Percentiles rank a stretch among this genome's conserved stretches.
These are phyloP conservation scores for Centaurea solstitialis DNA, from an alignment of 129 eudicot genomes.

Conservation along the genomic window DNA sequence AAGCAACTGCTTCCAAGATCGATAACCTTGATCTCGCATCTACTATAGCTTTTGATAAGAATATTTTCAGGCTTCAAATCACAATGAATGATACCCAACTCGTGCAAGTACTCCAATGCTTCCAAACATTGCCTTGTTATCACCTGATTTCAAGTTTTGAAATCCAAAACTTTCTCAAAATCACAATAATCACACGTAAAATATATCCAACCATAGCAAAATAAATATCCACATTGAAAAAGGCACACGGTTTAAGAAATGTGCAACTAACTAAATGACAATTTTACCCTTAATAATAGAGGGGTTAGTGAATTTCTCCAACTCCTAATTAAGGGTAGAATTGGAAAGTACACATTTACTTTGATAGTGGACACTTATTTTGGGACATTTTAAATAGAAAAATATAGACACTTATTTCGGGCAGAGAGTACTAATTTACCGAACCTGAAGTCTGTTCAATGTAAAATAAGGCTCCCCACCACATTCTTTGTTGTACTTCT, in stretches of 20 bases:
- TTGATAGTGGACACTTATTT: neutral
- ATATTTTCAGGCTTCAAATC: constrained; percentile 97
- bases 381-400: neutral
- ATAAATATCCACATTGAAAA: neutral
- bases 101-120: constrained; percentile 79
- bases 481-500: constrained; percentile 81
- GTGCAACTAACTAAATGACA: neutral
- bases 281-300: neutral
- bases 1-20: constrained; percentile 99
- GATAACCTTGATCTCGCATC: constrained; percentile 91
- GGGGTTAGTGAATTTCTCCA: neutral
- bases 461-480: constrained; percentile 90
- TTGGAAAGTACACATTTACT: neutral
- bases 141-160: constrained; percentile 41
- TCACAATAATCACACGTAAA: neutral
- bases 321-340: neutral
- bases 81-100: constrained; percentile 90
- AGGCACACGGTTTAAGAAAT: neutral
- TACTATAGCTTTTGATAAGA: constrained; percentile 83
- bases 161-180: constrained; percentile 15
- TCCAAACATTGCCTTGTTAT: constrained; percentile 92
- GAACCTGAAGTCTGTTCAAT: constrained; percentile 77
- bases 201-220: neutral
- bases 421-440: constrained; percentile 8
- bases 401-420: neutral